Base-by-base conservation (phyloP, 176 grass and related monocot genomes). In the Oryza rufipogon region DNA sequence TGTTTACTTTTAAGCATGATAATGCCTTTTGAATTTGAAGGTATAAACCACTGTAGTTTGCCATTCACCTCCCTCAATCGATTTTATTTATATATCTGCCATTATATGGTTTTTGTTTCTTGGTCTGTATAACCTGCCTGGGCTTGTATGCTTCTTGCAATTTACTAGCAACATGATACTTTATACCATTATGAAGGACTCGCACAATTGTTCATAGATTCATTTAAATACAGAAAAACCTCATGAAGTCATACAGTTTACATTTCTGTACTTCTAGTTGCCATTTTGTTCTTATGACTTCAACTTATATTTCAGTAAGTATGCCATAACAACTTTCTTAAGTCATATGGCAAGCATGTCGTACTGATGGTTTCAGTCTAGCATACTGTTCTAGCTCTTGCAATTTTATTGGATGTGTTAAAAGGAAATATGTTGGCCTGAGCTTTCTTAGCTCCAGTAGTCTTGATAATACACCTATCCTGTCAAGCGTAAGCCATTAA, bases 71-170 rank as follows among this genome's bases (percentile, higher is more conserved):
- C 38, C 28, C 25, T 74, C 70, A 33, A 44, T 11, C 44, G 38
- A 75, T 61, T 54, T 20, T 28, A 26, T 34, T 90, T 2, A 74
- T 41, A 15, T 78, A 78, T 20, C 26, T 79, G 15, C 16, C 71
- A 56, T 64, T 75, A 64, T 65, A 75, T 63, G 47, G 30, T 75
- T 64, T 64, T 64, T 64, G 36, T 72, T 81, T 5, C 34, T 71
- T 65, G 10, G 3, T 67, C 4, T 39, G 6, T 44, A 68, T 68
- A 68, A 39, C 16, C 26, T 75, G n/a, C 56, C 41, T n/a, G 5
- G 19, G 33, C 28, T 64, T 79, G 0, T 28, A 48, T 11, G 5
- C 44, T 14, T 77, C 6, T 76, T 73, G 14, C 11, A 32, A 1
- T 83, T 49, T 30, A 41, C 38, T 76, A 39, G 68, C 26, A 78